Conservation (phyloP, 73 alveolate genomes). For the Effrenium voratum region DNA sequence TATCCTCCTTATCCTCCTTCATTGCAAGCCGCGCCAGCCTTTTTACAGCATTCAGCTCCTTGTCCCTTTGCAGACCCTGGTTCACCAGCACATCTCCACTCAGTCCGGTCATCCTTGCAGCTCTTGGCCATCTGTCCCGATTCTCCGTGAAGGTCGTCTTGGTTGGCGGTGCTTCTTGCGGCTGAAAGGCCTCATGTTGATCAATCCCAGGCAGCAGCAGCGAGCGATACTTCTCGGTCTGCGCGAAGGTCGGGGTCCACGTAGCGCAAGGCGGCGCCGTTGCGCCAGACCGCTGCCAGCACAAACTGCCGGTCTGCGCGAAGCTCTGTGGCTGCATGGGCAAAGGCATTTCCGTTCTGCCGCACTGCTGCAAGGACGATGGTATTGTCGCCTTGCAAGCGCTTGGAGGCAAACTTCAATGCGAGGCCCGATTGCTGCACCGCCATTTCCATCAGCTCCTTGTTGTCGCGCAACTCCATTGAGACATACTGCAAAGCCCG, state of each 20-base stretch:
- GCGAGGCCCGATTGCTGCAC: constrained; percentile 83
- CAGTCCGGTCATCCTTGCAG: too few relatives aligned
- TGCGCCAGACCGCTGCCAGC: constrained; percentile 79
- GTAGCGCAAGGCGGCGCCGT: constrained; percentile 59
- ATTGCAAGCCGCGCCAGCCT: too few relatives aligned
- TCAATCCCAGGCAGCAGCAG: constrained; percentile 50
- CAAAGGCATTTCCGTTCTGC: constrained; percentile 66
- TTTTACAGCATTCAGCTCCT: too few relatives aligned
- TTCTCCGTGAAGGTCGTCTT: too few relatives aligned
- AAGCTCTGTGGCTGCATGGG: constrained; percentile 59
- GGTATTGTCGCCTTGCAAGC: constrained; percentile 42
- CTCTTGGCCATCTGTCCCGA: too few relatives aligned
- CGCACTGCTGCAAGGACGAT: constrained; percentile 61
- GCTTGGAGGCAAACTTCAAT: constrained; percentile 53
- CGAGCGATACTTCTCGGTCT: constrained; percentile 51
- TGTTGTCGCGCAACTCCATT: neutral
- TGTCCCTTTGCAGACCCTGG: too few relatives aligned
- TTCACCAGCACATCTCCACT: too few relatives aligned
- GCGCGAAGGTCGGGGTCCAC: constrained; percentile 63
- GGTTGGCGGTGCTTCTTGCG: too few relatives aligned
- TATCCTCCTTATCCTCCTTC: too few relatives aligned
- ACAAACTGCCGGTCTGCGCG: constrained; percentile 56
- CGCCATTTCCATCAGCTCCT: constrained; percentile 2
- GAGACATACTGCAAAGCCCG: neutral
- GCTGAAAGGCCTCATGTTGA: too few relatives aligned